A percentile compares a stretch with the other conserved stretches of the same genome.
Conservation (phyloP, 139 green algal genomes). For the Closterium sp. region DNA sequence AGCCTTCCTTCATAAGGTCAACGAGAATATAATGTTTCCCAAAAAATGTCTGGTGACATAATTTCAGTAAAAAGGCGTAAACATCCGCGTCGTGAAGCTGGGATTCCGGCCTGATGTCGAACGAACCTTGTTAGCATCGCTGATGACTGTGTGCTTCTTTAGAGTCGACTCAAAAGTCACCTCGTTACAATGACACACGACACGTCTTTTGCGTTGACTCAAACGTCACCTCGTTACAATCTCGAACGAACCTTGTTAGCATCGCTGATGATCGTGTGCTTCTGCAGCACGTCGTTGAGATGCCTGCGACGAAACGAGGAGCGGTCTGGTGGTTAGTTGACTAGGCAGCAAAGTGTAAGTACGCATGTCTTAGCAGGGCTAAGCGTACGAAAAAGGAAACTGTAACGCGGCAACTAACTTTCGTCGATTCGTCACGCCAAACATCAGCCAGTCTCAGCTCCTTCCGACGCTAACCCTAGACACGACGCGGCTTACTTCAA, state of each 20-base stretch:
- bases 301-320: constrained; percentile 14
- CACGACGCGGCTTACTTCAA: constrained; percentile 23
- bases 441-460: neutral
- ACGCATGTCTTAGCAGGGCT: neutral
- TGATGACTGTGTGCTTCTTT: constrained; percentile 41
- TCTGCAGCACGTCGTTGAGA: constrained; percentile 42
- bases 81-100: too few relatives aligned
- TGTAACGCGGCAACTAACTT: neutral
- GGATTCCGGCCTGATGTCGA: too few relatives aligned
- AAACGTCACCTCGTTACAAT: too few relatives aligned
- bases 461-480: neutral
- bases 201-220: too few relatives aligned
- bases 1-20: too few relatives aligned
- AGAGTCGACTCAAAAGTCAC: too few relatives aligned
- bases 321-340: neutral
- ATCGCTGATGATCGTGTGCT: constrained; percentile 43
- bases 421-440: neutral
- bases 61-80: too few relatives aligned
- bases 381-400: constrained; percentile 17
- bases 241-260: constrained; percentile 42
- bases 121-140: constrained; percentile 43
- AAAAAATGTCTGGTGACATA: too few relatives aligned
- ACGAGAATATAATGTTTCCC: too few relatives aligned
- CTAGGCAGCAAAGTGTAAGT: neutral
- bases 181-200: too few relatives aligned